Evolutionary conservation across 192 early-diverging fungal species (phyloP), one percentile per base, ranked within the genome.

Genomic region (Entophlyctis luteolus): DNA sequence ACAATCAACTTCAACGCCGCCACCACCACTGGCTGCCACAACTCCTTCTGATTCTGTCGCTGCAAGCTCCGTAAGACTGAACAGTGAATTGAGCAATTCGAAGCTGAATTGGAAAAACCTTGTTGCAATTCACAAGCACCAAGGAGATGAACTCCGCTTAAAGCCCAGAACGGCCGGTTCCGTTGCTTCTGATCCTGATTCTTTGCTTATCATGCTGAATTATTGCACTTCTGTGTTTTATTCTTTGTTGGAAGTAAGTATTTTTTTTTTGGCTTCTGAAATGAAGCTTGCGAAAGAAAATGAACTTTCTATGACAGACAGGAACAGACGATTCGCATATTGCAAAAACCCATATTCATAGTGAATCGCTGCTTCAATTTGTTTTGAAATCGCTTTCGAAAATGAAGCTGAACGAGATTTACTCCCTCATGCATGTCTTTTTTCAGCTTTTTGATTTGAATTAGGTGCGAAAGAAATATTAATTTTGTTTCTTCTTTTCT

Each of bases 161-260:
- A 60, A 36, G 58, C 14, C 37, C 10, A 63, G 50, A 33, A 45
- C 22, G 8, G 6, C 14, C 1, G 46, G 47, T 3, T 18, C 16
- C 18, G 14, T 22, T 5, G 29, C 34, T n/a, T 16, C 48, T 23
- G 60, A 63, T 12, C 14, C 12, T 2, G 58, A 60, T 10, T 2
- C 10, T 16, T n/a, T 6, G 20, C 60, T 37, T 12, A 10, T 63
- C 1, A 49, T 31, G 16, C 32, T 63, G 20, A 45, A 63, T 46
- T 63, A 63, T 34, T 29, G 60, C 14, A 48, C 60, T 16, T 49
- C 46, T n/a, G 47, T 63, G 6, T 63, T 63, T 63, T 63, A 63
- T 32, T 63, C 60, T 22, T 25, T 63, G 47, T 48, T 63, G 14
- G 60, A 63, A 48, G 60, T 63, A 16, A 10, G 14, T 22, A n/a